Conservation (phyloP, 2,329 filamentous ascomycete genomes). For the Leptographium wingfieldii region DNA sequence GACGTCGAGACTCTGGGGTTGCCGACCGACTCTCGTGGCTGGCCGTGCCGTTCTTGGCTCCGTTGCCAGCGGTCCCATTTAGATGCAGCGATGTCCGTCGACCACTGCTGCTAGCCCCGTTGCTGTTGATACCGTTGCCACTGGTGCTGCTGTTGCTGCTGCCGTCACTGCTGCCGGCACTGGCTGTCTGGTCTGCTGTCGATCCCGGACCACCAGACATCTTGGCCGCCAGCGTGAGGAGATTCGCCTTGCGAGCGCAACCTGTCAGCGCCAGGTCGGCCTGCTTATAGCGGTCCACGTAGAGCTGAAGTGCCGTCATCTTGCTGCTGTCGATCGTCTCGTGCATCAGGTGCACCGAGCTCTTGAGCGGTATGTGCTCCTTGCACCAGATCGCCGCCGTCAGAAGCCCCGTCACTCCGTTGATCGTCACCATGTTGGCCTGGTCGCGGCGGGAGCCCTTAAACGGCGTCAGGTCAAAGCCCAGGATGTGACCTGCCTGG, state of each 20-base stretch:
- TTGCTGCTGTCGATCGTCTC: conserved; percentile 60
- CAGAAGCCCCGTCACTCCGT: conserved; percentile 70
- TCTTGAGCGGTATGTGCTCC: conserved; percentile 64
- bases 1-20: conserved; percentile 19
- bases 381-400: conserved; percentile 86
- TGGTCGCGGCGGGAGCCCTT: conserved; percentile 81
- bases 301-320: conserved; percentile 74
- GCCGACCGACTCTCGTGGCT: conserved; percentile 17
- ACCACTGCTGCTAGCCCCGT: conserved; percentile 3
- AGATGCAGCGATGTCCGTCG: background rate
- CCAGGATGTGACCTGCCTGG: conserved; percentile 68
- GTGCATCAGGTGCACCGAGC: conserved; percentile 63
- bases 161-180: background rate
- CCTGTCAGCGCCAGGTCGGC: conserved; percentile 83
- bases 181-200: background rate
- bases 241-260: conserved; percentile 82
- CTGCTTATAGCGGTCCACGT: conserved; percentile 83
- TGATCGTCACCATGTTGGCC: conserved; percentile 65
- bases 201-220: conserved; percentile 23
- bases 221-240: conserved; percentile 55
- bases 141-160: background rate
- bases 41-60: conserved; percentile 4
- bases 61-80: background rate
- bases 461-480: conserved; percentile 81
- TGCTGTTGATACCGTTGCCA: background rate